Evolutionary conservation across 2,329 filamentous ascomycete species (phyloP).

Genomic region (Proliferodiscus dingleyae): DNA sequence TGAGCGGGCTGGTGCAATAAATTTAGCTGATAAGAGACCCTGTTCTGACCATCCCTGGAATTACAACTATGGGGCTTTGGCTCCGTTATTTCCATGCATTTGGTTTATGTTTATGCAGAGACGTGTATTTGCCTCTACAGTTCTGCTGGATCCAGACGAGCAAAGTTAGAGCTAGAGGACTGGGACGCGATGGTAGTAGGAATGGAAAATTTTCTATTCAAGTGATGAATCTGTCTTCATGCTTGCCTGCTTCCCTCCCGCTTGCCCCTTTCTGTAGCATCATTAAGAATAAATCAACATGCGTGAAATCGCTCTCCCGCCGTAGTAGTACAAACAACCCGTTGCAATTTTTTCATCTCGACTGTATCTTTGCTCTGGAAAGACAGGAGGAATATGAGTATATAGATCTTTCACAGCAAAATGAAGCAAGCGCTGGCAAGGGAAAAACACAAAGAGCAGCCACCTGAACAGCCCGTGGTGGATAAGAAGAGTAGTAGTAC

Average conservation of each 20-base stretch:
- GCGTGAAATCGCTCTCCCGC: not conserved
- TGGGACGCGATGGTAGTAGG: not conserved
- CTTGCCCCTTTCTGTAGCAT: not conserved
- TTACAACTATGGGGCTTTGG: not conserved
- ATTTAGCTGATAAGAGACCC: conserved; percentile 2
- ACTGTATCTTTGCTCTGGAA: not conserved
- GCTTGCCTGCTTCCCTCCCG: not conserved
- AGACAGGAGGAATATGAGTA: conserved; percentile 1
- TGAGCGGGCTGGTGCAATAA: conserved; percentile 10
- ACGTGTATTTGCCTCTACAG: not conserved
- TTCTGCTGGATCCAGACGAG: not conserved
- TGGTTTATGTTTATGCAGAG: not conserved
- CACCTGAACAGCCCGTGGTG: conserved; percentile 20
- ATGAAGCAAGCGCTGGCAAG: conserved; percentile 2
- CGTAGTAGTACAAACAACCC: not conserved
- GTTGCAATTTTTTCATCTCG: conserved; percentile 1
- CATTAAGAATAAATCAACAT: not conserved
- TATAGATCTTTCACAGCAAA: not conserved
- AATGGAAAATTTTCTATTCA: not conserved
- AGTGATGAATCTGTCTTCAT: not conserved
- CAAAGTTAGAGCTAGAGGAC: not conserved
- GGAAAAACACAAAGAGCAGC: not conserved
- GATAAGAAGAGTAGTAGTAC: conserved; percentile 26
- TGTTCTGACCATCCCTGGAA: not conserved
- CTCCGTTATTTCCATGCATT: not conserved